Evolutionary conservation across 169 alveolate species (phyloP), one percentile per base, ranked within the genome.

Genomic region (Plasmodium vivax): DNA sequence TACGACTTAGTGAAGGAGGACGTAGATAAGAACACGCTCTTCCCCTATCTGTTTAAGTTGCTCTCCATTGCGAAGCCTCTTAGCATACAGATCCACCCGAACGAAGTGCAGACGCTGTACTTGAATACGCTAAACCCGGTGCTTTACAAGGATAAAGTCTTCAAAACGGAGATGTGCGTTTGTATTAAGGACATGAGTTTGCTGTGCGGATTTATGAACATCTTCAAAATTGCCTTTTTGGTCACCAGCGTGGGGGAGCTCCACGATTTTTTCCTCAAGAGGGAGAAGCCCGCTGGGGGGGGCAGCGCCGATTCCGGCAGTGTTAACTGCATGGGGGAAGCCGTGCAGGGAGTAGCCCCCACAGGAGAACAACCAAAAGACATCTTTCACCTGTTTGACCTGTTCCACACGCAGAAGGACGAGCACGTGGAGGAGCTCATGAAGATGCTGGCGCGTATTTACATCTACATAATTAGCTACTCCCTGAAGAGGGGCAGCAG

Each of bases 41-140:
- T 87, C 38, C 93, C 93, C 1, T 87, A 95, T 56, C 73, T 96
- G 73, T 72, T 96, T 51, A 96, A 96, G 82, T 94, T 96, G 36
- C 92, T 96, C n/a, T 91, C 97, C 9, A 95, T 96, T 16, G 93
- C 92, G 10, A 95, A 94, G 91, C 97, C 97, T 1, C 93, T 96
- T 43, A 95, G 97, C 56, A 79, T 96, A 38, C 97, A 96, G 83
- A 82, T 96, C 14, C 97, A 96, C 90, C 97, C 97, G 3, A 96
- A 96, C 84, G 93, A 81, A 32, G 92, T 73, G 7, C 94, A 87
- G 34, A 75, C 93, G 1, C 81, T 87, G 32, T 87, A 87, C 14
- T 19, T 87, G 34, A 87, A 87, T 87, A 87, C 87, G 5, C 54
- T 87, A 3, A 87, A 87, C 30, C 93, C 93, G 10, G 32, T 9